Evolutionary conservation across 2,329 filamentous ascomycete species (phyloP), one percentile per base, ranked within the genome.

Genomic region (Sphaerulina vaccinii): DNA sequence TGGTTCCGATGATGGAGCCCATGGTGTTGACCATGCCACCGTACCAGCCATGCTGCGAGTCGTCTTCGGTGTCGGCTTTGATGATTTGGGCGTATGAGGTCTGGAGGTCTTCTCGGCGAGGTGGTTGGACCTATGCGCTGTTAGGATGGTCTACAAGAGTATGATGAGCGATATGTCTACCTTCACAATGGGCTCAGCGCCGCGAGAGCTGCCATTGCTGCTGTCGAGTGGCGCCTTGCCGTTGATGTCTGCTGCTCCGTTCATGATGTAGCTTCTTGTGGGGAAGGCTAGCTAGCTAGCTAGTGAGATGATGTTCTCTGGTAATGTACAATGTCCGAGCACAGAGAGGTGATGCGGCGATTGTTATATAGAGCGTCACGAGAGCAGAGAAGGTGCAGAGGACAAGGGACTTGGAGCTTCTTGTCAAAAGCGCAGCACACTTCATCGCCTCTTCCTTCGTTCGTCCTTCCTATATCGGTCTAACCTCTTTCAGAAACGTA

Each of bases 71-170:
- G 51, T 83, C 79, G 22, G 80, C 77, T 60, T 81, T 77, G 59
- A 88, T 78, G 41, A 77, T 75, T 57, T 83, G 79, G 5, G 89
- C 90, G 50, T 67, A 68, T 3, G 81, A 88, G 51, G 84, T 84
- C 74, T 96, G 90, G 9, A 97, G 79, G 66, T 96, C 92, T 61
- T 90, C 88, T 63, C 85, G 79, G 54, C 83, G 82, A 13, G 92
- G 89, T 18, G 89, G 91, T 67, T 91, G 81, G 41, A 96, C 90
- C 45, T 49, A 5, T 27, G 8, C 11, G n/a, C 5, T 10, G 10
- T 35, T 5, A 10, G 33, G n/a, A 11, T 39, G 2, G 33, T 4
- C 8, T 13, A 6, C 2, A 11, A 13, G 16, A 3, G 11, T 33
- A 27, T n/a, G 18, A 46, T 7, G 13, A 16, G 21, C 32, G 16